Evolutionary conservation across 2,329 filamentous ascomycete species (phyloP), one percentile per base, ranked within the genome.

Genomic region (Orbilia brochopaga): DNA sequence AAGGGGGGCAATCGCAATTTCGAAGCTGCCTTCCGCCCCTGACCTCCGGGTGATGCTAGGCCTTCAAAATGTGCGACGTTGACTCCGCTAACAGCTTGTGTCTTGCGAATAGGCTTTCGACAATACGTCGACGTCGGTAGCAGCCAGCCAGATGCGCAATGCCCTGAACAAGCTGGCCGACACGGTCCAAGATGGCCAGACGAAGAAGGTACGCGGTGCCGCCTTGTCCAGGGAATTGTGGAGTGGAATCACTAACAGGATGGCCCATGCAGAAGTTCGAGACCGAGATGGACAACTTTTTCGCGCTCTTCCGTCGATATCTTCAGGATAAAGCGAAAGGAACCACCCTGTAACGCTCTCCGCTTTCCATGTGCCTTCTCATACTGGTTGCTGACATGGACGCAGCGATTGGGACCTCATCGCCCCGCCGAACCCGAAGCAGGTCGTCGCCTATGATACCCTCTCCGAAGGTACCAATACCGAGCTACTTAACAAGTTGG

Each of bases 281-380:
- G 84, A 95, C 92, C 2, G 93, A 99, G 83, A 97, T 97, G 92
- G 94, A 99, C 87, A 99, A 99, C 88, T 99, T 99, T 86, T 99
- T 99, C 80, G 89, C 92, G 73, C 89, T 99, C 74, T 99, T 99
- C 89, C 90, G 94, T 79, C 88, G 94, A 82, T 99, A 97, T 83
- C 85, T 99, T 75, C 97, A 97, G 80, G 94, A 97, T 84, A 96
- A 97, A 85, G 93, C 94, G 79, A 97, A 97, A 87, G 92, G 93
- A 81, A 97, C 94, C 80, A 87, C 87, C 57, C 87, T 94, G 86
- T 89, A 84, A 75, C 86, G 81, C 67, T 69, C 44, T 62, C 48
- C 54, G 37, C 35, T 30, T 35, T 60, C 58, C 51, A 53, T 48
- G n/a, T 56, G 17, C 13, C 13, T 59, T 58, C 21, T 2, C 56